Evolutionary conservation across 495 filamentous ascomycete species (phyloP).

Genomic region (Aspergillus indologenus): DNA sequence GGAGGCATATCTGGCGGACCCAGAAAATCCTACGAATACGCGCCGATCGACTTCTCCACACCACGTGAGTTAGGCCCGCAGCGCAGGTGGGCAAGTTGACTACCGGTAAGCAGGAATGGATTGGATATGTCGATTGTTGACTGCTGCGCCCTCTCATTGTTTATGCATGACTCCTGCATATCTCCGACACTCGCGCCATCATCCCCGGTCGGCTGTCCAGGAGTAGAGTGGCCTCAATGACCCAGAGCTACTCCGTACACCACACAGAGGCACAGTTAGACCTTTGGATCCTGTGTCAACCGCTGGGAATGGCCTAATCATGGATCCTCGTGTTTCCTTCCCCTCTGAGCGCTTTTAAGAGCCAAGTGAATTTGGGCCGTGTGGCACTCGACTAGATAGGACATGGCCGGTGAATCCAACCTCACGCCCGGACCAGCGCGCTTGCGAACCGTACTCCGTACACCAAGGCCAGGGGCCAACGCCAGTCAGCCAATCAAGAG

Average conservation of each 20-base stretch:
- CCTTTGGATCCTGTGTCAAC: too few species aligned
- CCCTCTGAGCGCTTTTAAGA: too few species aligned
- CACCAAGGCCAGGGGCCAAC: too few species aligned
- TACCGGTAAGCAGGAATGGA: not conserved
- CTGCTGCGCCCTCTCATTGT: not conserved
- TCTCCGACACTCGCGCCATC: not conserved
- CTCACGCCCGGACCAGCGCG: too few species aligned
- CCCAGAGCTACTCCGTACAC: too few species aligned
- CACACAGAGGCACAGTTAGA: too few species aligned
- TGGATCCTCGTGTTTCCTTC: too few species aligned
- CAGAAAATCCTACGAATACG: not conserved
- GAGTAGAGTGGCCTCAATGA: too few species aligned
- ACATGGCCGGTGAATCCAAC: slow-evolving; percentile 17
- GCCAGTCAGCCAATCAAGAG: not conserved
- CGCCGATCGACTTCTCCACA: slow-evolving; percentile 4
- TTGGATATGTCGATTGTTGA: not conserved
- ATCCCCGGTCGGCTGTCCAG: not conserved
- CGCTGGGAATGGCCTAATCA: not conserved
- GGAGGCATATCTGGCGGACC: too few species aligned
- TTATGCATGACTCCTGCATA: slow-evolving; percentile 5
- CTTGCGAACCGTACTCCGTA: not conserved
- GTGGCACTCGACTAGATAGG: slow-evolving; percentile 14
- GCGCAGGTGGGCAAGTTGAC: not conserved
- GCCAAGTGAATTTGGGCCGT: too few species aligned
- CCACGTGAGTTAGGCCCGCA: slow-evolving; percentile 5